These are phyloP conservation scores for Rhizopogon vulgaris DNA, from an alignment of 768 basidiomycete species.

Conservation along the genomic window DNA sequence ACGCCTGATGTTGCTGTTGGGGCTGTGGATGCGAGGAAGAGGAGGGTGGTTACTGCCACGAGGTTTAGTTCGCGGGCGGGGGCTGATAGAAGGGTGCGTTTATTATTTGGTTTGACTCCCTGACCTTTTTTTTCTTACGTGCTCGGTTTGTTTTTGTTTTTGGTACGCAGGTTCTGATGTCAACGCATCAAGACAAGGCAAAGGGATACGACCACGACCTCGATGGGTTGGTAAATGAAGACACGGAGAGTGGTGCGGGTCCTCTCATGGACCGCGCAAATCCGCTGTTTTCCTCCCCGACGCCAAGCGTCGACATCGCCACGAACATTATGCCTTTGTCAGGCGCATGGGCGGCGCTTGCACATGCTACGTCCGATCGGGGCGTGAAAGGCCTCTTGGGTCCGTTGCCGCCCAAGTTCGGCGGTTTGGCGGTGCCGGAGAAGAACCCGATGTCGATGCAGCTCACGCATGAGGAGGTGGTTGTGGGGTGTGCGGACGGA, in stretches of 20 bases:
- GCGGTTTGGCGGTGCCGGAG: slow-evolving; percentile 78
- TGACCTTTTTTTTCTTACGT: not conserved
- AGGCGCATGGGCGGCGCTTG: slow-evolving; percentile 73
- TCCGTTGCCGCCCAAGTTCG: slow-evolving; percentile 58
- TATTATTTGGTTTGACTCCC: not conserved
- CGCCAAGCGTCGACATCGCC: slow-evolving; percentile 53
- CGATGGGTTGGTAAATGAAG: slow-evolving; percentile 5
- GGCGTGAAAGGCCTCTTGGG: slow-evolving; percentile 57
- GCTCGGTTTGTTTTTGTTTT: slow-evolving; percentile 1
- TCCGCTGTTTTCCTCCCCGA: slow-evolving; percentile 11
- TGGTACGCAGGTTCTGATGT: slow-evolving; percentile 63
- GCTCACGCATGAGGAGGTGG: slow-evolving; percentile 84
- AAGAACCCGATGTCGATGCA: slow-evolving; percentile 97
- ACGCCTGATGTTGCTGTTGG: slow-evolving; percentile 89
- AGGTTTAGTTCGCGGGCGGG: slow-evolving; percentile 80
- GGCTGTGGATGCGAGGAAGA: slow-evolving; percentile 78
- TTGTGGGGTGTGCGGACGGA: slow-evolving; percentile 87
- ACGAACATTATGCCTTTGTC: slow-evolving; percentile 57
- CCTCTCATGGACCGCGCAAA: slow-evolving; percentile 7
- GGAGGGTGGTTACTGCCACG: slow-evolving; percentile 81
- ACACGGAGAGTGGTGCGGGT: not conserved
- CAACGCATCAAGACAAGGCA: slow-evolving; percentile 67
- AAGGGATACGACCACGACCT: slow-evolving; percentile 19
- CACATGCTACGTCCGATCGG: slow-evolving; percentile 31
- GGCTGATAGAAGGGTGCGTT: slow-evolving; percentile 71